Base-by-base conservation (phyloP, 2,329 filamentous ascomycete species). In the Colletotrichum tabaci region DNA sequence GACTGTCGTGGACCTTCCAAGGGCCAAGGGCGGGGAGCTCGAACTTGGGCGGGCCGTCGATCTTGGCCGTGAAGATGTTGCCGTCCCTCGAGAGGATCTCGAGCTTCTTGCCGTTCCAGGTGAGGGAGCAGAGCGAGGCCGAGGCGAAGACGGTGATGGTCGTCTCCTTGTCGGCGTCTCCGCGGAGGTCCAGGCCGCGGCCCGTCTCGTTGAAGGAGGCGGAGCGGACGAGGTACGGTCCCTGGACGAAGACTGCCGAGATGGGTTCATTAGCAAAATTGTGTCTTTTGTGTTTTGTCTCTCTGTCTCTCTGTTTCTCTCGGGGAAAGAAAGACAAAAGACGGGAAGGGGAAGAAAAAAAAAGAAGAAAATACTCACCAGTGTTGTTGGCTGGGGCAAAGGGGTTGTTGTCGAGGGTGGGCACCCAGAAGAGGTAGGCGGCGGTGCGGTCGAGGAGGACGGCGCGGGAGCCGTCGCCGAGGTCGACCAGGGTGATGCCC, bases 341-440 rank as follows among this genome's bases (percentile, higher is more conserved):
- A 26, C 26, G 4, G 4, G 26, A 26, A 26, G 23, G 23, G 23
- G 2, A 3, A 4, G 26, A 4, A 4, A 1, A 4, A 26, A 4
- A 3, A 3, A 26, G n/a, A 2, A n/a, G n/a, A 21, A 2, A 23
- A 2, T 4, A 72, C 79, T 68, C 71, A 87, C 85, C 80, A 23
- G 86, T 87, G 52, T 86, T 80, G 38, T 85, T 80, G 2, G 81
- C 82, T 0, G 80, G 80, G 0, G 85, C 83, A 26, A 83, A 77
- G 0, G 87, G 87, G 69, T 89, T 77, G 6, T 82, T 82, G 0
- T 82, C 84, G 9, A 88, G 80, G 1, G 84, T 80, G 3, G 89
- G 87, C 0, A 86, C 87, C 84, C 88, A 91, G 76, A 90, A 89
- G 0, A 83, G 79, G 75, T 90, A 90, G 0, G 89, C 89, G 0